Evolutionary conservation across 2,329 filamentous ascomycete species (phyloP).

Genomic region (Pezicula neosporulosa): DNA sequence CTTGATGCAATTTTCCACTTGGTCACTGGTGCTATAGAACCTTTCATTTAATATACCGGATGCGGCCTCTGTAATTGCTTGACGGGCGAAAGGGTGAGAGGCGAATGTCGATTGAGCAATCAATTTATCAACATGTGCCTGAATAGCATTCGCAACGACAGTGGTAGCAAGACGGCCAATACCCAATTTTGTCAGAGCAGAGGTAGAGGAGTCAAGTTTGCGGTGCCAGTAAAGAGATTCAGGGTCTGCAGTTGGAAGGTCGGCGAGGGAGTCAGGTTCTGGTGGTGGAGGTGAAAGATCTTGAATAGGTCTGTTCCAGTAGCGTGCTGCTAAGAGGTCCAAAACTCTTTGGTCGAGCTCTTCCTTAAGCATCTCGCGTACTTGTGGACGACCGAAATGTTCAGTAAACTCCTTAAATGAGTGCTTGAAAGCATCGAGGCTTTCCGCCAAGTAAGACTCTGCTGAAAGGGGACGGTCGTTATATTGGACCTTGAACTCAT

Average conservation of each 20-base stretch:
- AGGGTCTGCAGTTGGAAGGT: conserved; percentile 80
- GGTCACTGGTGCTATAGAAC: conserved; percentile 95
- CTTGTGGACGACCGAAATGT: conserved; percentile 83
- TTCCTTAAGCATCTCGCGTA: conserved; percentile 83
- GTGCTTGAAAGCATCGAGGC: conserved; percentile 94
- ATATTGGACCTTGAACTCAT: conserved; percentile 99
- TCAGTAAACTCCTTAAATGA: conserved; percentile 94
- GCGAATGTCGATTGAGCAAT: conserved; percentile 80
- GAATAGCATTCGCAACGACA: conserved; percentile 84
- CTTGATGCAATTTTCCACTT: conserved; percentile 98
- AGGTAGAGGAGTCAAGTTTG: conserved; percentile 89
- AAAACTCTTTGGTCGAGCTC: conserved; percentile 94
- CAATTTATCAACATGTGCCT: conserved; percentile 76
- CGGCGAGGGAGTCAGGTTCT: conserved; percentile 70
- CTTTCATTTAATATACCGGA: conserved; percentile 88
- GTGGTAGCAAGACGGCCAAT: conserved; percentile 90
- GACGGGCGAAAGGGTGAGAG: conserved; percentile 84
- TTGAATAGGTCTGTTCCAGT: conserved; percentile 96
- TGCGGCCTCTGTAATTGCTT: conserved; percentile 89
- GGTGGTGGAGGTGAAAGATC: conserved; percentile 65
- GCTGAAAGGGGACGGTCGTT: conserved; percentile 93
- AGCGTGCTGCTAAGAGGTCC: conserved; percentile 86
- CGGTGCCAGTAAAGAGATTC: conserved; percentile 89
- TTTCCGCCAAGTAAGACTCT: conserved; percentile 94
- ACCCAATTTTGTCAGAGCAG: conserved; percentile 87